A percentile compares a stretch with the other conserved stretches of the same genome.
Evolutionary conservation across 306 rosid genomes (phyloP).

Genomic region (Echinosophora koreensis): DNA sequence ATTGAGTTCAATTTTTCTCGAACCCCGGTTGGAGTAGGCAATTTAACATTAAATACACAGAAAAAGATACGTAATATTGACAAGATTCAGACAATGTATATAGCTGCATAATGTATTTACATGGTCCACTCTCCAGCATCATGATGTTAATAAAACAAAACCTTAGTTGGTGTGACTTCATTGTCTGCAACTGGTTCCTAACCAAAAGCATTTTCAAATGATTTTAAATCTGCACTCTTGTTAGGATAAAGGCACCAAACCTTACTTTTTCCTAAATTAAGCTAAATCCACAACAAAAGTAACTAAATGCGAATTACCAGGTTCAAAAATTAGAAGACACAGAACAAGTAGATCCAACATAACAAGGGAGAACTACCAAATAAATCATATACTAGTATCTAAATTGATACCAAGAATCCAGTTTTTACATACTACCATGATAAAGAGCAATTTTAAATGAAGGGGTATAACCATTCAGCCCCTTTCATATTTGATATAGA

Average conservation of each 20-base stretch:
- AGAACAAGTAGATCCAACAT: conserved; percentile 17
- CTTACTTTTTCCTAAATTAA: conserved; percentile 69
- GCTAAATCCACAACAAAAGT: conserved; percentile 29
- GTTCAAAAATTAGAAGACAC: conserved; percentile 17
- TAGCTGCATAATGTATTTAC: conserved; percentile 23
- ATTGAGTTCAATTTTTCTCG: conserved; percentile 21
- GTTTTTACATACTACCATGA: conserved; percentile 24
- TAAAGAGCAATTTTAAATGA: conserved; percentile 15
- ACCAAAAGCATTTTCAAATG: conserved; percentile 77
- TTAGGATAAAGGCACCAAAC: conserved; percentile 98
- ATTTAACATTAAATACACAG: conserved; percentile 28
- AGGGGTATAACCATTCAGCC: conserved; percentile 9
- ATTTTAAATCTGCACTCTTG: conserved; percentile 60
- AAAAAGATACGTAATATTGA: conserved; percentile 1
- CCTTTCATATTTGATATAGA: conserved; percentile 12
- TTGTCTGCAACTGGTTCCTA: conserved; percentile 52
- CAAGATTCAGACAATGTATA: conserved; percentile 6
- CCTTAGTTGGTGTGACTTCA: conserved; percentile 56
- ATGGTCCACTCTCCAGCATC: not conserved
- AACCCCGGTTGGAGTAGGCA: not conserved
- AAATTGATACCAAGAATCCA: conserved; percentile 23
- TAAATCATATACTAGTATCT: not conserved
- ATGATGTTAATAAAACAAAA: conserved; percentile 31
- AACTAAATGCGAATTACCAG: conserved; percentile 28
- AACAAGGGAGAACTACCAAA: conserved; percentile 26